Evolutionary conservation across 2,329 filamentous ascomycete species (phyloP), one percentile per base, ranked within the genome.

Genomic region (Aspergillus floridensis): DNA sequence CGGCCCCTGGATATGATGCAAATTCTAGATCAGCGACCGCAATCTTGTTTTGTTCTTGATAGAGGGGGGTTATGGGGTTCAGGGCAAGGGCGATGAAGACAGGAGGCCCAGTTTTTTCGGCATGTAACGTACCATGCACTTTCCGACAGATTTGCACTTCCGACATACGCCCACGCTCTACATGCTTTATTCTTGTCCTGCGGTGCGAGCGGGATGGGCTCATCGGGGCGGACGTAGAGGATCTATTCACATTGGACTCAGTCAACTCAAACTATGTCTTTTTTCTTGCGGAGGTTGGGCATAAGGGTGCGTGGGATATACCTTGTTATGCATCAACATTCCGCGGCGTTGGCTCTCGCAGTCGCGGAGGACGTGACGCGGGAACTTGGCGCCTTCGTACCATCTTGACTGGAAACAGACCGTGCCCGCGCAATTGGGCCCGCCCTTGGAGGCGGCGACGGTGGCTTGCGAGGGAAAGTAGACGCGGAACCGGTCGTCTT

Each of bases 121-220:
- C n/a, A 5, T 5, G 16, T 41, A 8, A 79, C 86, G 80, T 77
- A 92, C 90, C 95, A 99, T 31, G 95, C 95, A 72, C 90, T 93
- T 75, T 97, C 92, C 0, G 92, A 96, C 29, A 96, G 77, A 76
- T 99, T 99, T 7, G 92, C 91, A 67, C 91, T 96, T 16, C 95
- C 95, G 41, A 96, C 78, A 70, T 98, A 98, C 2, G 84, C 88
- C 88, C 91, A 98, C 4, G 87, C 86, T 46, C 77, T 73, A 24
- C 77, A 77, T 49, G 61, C 62, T 21, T 59, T 64, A 19, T 60
- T 67, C 49, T 67, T 64, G 21, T 60, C 67, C 48, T 67, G 60
- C 16, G 64, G 7, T 29, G 26, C 48, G 32, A 63, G 57, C 62
- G 47, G 63, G 60, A 60, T 74, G 3, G 67, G 59, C 10, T 66